Percentiles rank a stretch among this genome's conserved stretches.
These are phyloP conservation scores for Echria macrotheca DNA, from an alignment of 495 filamentous ascomycete genomes.

Conservation along the genomic window DNA sequence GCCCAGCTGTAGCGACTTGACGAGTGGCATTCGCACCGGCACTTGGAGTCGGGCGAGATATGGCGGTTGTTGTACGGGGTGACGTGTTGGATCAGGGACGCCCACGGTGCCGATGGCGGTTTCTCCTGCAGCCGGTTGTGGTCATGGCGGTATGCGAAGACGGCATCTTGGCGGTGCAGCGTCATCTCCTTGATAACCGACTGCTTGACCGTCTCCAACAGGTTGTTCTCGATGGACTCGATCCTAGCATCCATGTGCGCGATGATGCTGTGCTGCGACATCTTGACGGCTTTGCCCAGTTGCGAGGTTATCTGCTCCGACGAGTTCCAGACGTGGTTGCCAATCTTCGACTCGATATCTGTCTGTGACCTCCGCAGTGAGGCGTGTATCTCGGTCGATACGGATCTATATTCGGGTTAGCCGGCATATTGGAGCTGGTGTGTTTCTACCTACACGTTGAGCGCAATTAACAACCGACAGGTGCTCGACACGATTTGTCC, in stretches of 20 bases:
- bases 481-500: neutral
- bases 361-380: neutral
- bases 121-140: neutral
- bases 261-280: neutral
- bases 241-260: neutral
- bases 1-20: neutral
- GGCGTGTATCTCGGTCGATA: conserved; percentile 1
- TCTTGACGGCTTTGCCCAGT: neutral
- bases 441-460: neutral
- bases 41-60: neutral
- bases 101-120: neutral
- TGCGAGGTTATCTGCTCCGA: neutral
- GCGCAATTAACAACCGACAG: neutral
- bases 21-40: neutral
- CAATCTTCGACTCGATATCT: neutral
- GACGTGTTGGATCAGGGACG: neutral
- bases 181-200: neutral
- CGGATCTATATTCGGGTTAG: neutral
- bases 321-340: neutral
- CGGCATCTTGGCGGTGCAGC: neutral
- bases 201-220: neutral
- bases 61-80: neutral
- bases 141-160: neutral
- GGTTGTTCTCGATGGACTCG: neutral
- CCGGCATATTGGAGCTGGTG: neutral